Conservation (phyloP, 345 rosid genomes). For the Pelargonium nanum region DNA sequence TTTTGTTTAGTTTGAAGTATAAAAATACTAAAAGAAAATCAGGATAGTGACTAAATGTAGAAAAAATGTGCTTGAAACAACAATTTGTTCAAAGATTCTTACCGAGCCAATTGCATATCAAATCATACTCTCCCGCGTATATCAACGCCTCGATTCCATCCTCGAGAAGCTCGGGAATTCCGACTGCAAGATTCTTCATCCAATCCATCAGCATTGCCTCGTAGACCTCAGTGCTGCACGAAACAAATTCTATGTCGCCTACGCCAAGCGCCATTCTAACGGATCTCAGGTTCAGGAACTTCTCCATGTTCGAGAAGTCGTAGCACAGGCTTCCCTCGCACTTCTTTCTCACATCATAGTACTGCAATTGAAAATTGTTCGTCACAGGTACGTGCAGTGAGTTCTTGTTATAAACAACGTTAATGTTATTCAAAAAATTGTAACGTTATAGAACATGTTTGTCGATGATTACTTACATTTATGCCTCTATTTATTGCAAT, state of each 20-base stretch:
- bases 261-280: background rate
- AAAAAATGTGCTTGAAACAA: too few species aligned
- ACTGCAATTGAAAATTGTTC: too few species aligned
- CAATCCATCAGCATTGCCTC: background rate
- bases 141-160: background rate
- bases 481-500: too few species aligned
- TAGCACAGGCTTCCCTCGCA: background rate
- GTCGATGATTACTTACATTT: too few species aligned
- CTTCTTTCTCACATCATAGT: background rate
- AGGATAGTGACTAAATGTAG: too few species aligned
- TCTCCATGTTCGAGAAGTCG: background rate
- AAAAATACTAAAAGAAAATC: too few species aligned
- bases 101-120: background rate
- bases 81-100: background rate
- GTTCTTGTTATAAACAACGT: too few species aligned
- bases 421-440: too few species aligned
- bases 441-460: too few species aligned
- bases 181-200: background rate
- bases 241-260: background rate
- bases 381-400: too few species aligned
- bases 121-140: background rate
- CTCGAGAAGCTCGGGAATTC: background rate
- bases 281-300: background rate
- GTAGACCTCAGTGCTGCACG: background rate
- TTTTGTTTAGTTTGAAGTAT: too few species aligned